These are phyloP conservation scores for Mycena amicta DNA, from an alignment of 768 basidiomycete species.

Conservation along the genomic window DNA sequence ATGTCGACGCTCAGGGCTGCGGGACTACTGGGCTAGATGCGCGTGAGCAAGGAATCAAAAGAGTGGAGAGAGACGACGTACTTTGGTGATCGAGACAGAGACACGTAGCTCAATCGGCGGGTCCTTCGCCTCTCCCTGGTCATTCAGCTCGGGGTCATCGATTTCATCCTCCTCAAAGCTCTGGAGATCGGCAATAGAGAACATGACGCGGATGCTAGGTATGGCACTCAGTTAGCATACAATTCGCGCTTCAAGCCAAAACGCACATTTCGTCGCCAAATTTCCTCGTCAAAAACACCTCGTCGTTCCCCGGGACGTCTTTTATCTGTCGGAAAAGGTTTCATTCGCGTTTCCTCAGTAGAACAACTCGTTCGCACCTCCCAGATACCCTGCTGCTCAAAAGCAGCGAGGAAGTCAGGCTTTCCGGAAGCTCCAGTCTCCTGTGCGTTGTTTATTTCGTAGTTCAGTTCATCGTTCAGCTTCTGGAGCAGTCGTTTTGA, in stretches of 20 bases:
- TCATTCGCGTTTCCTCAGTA: no score
- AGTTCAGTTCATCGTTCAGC: conserved; percentile 79
- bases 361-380: no score
- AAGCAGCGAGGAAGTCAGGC: conserved; percentile 79
- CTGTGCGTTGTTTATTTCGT: conserved; percentile 53
- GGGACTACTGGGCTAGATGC: conserved; percentile 51
- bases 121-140: conserved; percentile 38
- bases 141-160: conserved; percentile 33
- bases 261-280: conserved; percentile 90
- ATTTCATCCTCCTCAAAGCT: conserved; percentile 37
- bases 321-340: conserved; percentile 61
- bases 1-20: conserved; percentile 81
- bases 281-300: conserved; percentile 75
- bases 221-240: conserved; percentile 1
- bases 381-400: conserved; percentile 78
- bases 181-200: conserved; percentile 90
- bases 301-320: conserved; percentile 74
- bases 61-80: conserved; percentile 24
- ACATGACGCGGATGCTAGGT: conserved; percentile 80
- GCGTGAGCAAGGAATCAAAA: background rate
- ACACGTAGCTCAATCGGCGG: conserved; percentile 73
- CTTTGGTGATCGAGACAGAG: conserved; percentile 86
- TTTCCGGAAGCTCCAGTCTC: conserved; percentile 48
- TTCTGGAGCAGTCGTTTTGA: conserved; percentile 75
- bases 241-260: background rate